Percentiles rank a stretch among this genome's conserved stretches.
Evolutionary conservation across 768 basidiomycete genomes (phyloP).

Genomic region (Cystofilobasidium capitatum): DNA sequence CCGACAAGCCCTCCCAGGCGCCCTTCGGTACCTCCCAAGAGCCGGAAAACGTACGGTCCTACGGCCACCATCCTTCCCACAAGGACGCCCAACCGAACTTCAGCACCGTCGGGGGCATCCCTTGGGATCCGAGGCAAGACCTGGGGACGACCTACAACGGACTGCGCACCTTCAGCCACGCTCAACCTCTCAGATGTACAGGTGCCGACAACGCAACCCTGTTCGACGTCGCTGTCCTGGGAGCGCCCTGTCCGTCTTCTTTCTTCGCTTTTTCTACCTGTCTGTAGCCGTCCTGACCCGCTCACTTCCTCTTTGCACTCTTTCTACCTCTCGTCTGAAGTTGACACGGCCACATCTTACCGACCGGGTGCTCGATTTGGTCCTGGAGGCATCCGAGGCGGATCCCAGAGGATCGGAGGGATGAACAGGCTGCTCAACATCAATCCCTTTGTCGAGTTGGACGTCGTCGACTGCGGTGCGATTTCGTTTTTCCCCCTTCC

Average conservation of each 20-base stretch:
- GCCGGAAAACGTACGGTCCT: too few species aligned
- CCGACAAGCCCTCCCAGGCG: neutral
- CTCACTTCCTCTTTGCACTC: neutral
- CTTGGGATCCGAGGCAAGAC: neutral
- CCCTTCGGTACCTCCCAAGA: too few species aligned
- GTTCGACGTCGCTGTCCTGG: neutral
- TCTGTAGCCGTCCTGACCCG: neutral
- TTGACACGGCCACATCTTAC: slow-evolving; percentile 39
- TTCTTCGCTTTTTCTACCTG: neutral
- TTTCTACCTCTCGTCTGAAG: slow-evolving; percentile 38
- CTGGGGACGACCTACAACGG: neutral
- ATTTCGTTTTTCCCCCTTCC: slow-evolving; percentile 32
- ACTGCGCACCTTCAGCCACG: neutral
- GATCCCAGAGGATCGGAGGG: slow-evolving; percentile 35
- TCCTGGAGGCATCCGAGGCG: slow-evolving; percentile 39
- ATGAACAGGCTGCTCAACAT: slow-evolving; percentile 38
- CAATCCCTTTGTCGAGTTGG: slow-evolving; percentile 31
- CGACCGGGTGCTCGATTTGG: slow-evolving; percentile 40
- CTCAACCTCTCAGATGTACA: neutral
- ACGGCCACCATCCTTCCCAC: too few species aligned
- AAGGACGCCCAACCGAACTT: neutral
- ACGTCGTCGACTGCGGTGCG: slow-evolving; percentile 37
- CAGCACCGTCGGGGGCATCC: neutral
- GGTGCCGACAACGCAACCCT: neutral
- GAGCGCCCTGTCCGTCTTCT: neutral